A percentile compares a stretch with the other conserved stretches of the same genome.
Evolutionary conservation across 305 asterid genomes (phyloP).

Genomic region (Lippia alba): DNA sequence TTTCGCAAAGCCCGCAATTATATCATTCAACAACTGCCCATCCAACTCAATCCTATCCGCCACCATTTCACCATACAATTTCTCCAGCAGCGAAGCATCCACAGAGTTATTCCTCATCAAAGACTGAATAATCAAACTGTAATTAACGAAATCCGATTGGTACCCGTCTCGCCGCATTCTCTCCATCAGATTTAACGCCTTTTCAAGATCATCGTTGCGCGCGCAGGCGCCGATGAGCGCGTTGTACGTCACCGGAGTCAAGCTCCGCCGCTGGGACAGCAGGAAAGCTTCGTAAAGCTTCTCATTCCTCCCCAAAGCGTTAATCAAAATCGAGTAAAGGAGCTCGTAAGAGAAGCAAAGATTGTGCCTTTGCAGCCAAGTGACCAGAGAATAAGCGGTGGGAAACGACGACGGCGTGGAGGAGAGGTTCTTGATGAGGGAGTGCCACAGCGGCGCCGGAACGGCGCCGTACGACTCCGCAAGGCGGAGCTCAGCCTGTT

Average conservation of each 20-base stretch:
- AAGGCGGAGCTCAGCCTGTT: slow-evolving; percentile 66
- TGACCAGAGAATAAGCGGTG: slow-evolving; percentile 69
- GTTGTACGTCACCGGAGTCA: slow-evolving; percentile 88
- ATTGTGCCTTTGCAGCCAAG: slow-evolving; percentile 87
- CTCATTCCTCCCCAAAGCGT: slow-evolving; percentile 82
- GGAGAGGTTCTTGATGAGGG: slow-evolving; percentile 72
- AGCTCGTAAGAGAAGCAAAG: slow-evolving; percentile 89
- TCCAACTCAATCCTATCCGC: slow-evolving; percentile 82
- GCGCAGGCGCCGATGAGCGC: slow-evolving; percentile 98
- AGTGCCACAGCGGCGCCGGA: slow-evolving; percentile 90
- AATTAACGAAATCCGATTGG: slow-evolving; percentile 86
- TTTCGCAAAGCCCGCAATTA: slow-evolving; percentile 75
- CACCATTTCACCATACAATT: slow-evolving; percentile 69
- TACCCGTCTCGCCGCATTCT: slow-evolving; percentile 86
- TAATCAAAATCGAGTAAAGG: slow-evolving; percentile 80
- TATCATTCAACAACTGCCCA: slow-evolving; percentile 78
- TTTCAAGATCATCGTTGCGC: slow-evolving; percentile 80
- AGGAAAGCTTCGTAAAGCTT: slow-evolving; percentile 89
- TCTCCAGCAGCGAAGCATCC: slow-evolving; percentile 69
- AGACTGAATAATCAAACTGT: slow-evolving; percentile 86
- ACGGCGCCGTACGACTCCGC: slow-evolving; percentile 84
- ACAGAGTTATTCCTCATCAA: slow-evolving; percentile 57
- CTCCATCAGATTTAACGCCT: slow-evolving; percentile 83
- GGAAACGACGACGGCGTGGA: slow-evolving; percentile 64
- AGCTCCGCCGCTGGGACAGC: slow-evolving; percentile 71